Conservation (phyloP, 176 grass and related monocot genomes). For the Eremochloa ophiuroides region DNA sequence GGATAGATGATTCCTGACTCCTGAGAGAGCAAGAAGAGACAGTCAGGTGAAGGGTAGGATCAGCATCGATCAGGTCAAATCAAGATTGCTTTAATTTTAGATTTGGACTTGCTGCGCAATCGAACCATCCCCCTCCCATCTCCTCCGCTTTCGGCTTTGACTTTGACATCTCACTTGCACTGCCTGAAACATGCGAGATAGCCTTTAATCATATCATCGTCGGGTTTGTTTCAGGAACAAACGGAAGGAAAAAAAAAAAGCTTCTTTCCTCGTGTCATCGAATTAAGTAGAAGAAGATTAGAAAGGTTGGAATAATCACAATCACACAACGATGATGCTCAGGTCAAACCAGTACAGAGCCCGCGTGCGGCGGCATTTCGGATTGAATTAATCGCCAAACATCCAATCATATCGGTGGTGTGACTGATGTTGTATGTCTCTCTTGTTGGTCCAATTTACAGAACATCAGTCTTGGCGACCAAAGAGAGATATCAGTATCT, state of each 20-base stretch:
- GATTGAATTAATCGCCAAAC: too few relatives aligned
- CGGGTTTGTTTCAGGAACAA: not conserved
- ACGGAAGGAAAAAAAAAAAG: not conserved
- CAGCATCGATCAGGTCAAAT: not conserved
- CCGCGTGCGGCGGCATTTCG: too few relatives aligned
- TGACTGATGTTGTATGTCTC: too few relatives aligned
- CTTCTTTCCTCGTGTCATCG: not conserved
- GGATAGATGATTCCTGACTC: too few relatives aligned
- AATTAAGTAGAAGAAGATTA: not conserved
- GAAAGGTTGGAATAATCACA: not conserved
- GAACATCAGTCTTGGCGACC: too few relatives aligned
- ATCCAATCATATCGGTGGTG: too few relatives aligned
- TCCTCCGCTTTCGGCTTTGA: not conserved
- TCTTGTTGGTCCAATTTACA: too few relatives aligned
- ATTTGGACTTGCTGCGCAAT: not conserved
- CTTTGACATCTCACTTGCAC: not conserved
- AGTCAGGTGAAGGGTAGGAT: too few relatives aligned
- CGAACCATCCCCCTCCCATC: not conserved
- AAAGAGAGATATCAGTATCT: too few relatives aligned
- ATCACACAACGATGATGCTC: too few relatives aligned
- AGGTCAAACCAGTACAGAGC: too few relatives aligned
- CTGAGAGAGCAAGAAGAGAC: not conserved
- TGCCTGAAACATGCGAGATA: not conserved
- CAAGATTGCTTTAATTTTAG: not conserved
- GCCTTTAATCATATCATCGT: not conserved